Evolutionary conservation across 1,284 basidiomycete genomes (phyloP).

Genomic region (Pseudozyma thailandica): DNA sequence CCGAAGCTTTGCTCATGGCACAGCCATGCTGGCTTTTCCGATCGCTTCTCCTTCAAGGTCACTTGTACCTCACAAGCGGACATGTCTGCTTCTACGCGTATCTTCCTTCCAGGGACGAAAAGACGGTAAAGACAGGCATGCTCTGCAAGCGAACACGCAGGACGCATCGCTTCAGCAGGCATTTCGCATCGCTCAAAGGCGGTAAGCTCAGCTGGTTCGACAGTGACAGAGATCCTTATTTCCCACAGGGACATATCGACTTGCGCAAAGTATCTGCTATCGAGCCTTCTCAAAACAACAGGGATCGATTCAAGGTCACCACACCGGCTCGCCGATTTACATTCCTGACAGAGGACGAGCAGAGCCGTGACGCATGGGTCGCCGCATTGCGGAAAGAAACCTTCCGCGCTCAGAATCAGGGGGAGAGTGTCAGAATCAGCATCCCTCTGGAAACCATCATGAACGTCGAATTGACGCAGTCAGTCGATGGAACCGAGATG

Average conservation of each 20-base stretch:
- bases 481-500: constrained; percentile 49
- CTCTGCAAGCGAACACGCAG: constrained; percentile 50
- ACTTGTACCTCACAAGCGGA: constrained; percentile 91
- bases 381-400: constrained; percentile 87
- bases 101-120: constrained; percentile 70
- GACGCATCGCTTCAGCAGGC: constrained; percentile 57
- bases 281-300: constrained; percentile 77
- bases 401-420: constrained; percentile 93
- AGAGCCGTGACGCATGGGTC: constrained; percentile 76
- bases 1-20: constrained; percentile 39
- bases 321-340: constrained; percentile 65
- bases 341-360: constrained; percentile 64
- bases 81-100: constrained; percentile 97
- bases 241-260: constrained; percentile 92
- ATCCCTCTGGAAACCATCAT: constrained; percentile 90
- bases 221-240: constrained; percentile 83
- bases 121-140: constrained; percentile 42
- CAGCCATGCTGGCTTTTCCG: constrained; percentile 65
- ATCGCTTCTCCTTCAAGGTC: constrained; percentile 81
- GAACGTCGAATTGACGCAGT: constrained; percentile 81
- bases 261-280: constrained; percentile 90
- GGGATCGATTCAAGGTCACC: constrained; percentile 65
- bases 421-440: constrained; percentile 88
- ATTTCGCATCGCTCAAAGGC: constrained; percentile 56
- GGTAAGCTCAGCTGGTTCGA: constrained; percentile 61